These are phyloP conservation scores for Draba incana DNA, from an alignment of 345 rosid species.

Conservation along the genomic window DNA sequence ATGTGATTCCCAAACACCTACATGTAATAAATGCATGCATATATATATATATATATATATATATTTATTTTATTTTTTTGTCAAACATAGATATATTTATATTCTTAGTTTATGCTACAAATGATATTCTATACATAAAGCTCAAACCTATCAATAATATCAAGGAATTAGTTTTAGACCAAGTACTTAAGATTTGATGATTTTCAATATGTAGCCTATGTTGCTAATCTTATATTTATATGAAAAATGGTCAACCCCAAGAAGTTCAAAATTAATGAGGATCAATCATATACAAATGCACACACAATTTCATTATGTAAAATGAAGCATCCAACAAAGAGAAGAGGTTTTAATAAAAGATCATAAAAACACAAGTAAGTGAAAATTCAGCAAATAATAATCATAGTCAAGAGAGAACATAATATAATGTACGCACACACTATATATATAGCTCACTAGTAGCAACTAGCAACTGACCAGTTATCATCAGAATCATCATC, in stretches of 20 bases:
- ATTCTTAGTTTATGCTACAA: neutral
- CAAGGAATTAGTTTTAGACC: neutral
- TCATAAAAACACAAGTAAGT: constrained; percentile 29
- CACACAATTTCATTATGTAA: constrained; percentile 19
- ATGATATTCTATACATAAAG: neutral
- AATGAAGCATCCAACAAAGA: constrained; percentile 15
- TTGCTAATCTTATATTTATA: neutral
- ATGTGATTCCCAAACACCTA: constrained; percentile 28
- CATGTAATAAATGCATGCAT: constrained; percentile 34
- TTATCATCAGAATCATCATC: constrained; percentile 7
- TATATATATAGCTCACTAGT: constrained; percentile 35
- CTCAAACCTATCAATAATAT: neutral
- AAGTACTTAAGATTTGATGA: neutral
- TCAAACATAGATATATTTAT: too few relatives aligned
- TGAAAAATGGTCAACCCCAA: constrained; percentile 11
- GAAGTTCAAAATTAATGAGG: constrained; percentile 7
- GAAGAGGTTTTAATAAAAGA: constrained; percentile 11
- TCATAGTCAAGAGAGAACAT: constrained; percentile 32
- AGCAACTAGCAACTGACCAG: constrained; percentile 25
- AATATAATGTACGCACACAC: constrained; percentile 35
- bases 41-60: neutral
- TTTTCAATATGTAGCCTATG: neutral
- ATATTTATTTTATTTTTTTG: too few relatives aligned
- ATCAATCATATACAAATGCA: constrained; percentile 29
- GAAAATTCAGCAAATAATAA: constrained; percentile 35